Evolutionary conservation across 116 monocot species (phyloP), one percentile per base, ranked within the genome.

Genomic region (Zostera marina): DNA sequence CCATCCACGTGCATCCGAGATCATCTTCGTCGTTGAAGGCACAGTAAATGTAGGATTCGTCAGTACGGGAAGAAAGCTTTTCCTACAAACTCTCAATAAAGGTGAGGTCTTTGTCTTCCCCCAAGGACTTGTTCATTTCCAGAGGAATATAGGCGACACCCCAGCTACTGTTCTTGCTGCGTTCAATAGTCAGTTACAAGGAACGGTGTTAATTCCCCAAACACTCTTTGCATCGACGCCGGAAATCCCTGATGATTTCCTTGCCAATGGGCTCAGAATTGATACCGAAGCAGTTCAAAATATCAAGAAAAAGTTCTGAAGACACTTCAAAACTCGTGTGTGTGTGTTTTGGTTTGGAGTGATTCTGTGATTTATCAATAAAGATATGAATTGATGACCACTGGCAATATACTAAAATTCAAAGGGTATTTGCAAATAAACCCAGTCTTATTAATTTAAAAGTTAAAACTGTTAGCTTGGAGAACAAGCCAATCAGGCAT

Each of bases 1-100:
- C 24, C 73, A 73, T 56, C 73, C 73, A 6, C 61, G 73, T 2
- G 73, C 73, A 40, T 68, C 74, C n/a, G 74, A 74, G 68, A 74
- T 74, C 21, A 59, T 74, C 19, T 74, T 74, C 63, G 74, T 74
- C 15, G 63, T 74, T 20, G 22, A 68, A 8, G 74, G 74, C 46
- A 32, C 47, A 21, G 63, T 74, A 11, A 24, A 58, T 3, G 73
- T 66, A 6, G 73, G 73, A 7, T 73, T 73, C 63, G 57, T 73
- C 62, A 74, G 68, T 63, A 74, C 74, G 40, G 52, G 63, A 39
- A 68, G 68, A 40, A 44, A 44, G 59, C 63, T 68, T 24, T 39
- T 74, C 43, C 0, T 60, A 17, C 64, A 69, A 48, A 56, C 58
- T 22, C 65, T 74, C 61, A 54, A 46, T 44, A 42, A 54, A 20